Base-by-base conservation (phyloP, 805 yeast genomes). In the Grigorovia yakushimaensis region DNA sequence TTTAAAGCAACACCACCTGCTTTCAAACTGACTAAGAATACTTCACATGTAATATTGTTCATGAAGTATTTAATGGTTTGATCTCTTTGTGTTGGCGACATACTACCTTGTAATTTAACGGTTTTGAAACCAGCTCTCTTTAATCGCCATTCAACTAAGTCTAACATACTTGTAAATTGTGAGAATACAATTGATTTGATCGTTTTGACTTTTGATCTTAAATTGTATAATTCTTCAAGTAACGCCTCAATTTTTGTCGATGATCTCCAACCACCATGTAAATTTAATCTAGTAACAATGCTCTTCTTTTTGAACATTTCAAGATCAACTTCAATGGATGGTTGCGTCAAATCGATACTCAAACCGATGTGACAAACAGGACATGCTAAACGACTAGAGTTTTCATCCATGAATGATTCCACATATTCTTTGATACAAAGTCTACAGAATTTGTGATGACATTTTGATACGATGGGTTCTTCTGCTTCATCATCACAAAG, bases 1-100 rank as follows among this genome's bases (percentile, higher is more conserved):
- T 93, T 93, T 54, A 93, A 73, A 0, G 98, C 98, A 40, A 93
- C 98, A 68, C 99, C 99, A 55, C 99, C 99, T 0, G 99, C 99
- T 61, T 93, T 93, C 57, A 93, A 74, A 35, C 96, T 88, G 8
- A 93, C 98, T 52, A 93, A 67, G 61, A 93, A 93, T 8, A 93
- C 95, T 64, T 93, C 98, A 38, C 91, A 96, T 41, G 77, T 77
- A 0, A 96, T 84, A 51, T 86, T 91, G 44, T 85, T 89, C 96
- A 93, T 87, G 57, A 93, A 93, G 62, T 88, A 80, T 56, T 81
- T 77, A 63, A 93, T 93, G 20, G 95, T 86, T 52, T 83, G 84
- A 56, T 89, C 97, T 62, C 99, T 76, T 62, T 93, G 98, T 17
- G 80, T 78, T 1, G 99, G 99, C 0, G 96, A 81, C 98, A 93